Base-by-base conservation (phyloP, 441 rosid genomes). In the Macaranga tanarius region DNA sequence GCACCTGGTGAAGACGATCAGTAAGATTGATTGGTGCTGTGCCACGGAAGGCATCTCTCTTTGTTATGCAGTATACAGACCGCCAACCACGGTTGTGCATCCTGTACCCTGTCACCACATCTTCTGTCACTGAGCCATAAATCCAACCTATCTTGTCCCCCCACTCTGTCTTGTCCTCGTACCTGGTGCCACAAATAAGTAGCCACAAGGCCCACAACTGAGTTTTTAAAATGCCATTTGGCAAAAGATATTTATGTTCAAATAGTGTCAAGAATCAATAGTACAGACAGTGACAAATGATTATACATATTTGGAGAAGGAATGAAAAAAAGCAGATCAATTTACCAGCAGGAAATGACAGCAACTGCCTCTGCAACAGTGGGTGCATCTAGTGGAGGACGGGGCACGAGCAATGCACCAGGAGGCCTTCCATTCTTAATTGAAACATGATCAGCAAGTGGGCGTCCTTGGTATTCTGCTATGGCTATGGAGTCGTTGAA, bases 1-100 rank as follows among this genome's bases (percentile, higher is more conserved):
- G 91, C 25, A 93, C 97, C 65, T 93, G 97, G 60, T 93, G 98
- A 70, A 93, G 94, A 69, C 97, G 90, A 60, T 93, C 97, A 0
- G 98, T 93, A 44, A 91, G 88, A 71, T 93, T 93, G 77, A 93
- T 93, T 0, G 98, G 98, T 31, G 98, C 98, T 0, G 96, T 81
- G 50, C 98, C 98, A 0, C 92, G 91, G 67, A 93, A 93, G 1
- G 98, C 97, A 6, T 91, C 98, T 4, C 97, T 86, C 74, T 90
- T 89, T 6, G 98, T 93, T 57, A 93, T 79, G 75, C 98, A 93
- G 77, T 93, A 93, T 12, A 93, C 76, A 0, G 97, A 91, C 40
- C 97, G 73, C 98, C 97, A 91, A 19, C 97, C 98, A 0, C 98
- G 90, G 86, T 93, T 93, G 80, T 93, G 98, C 97, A 93, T 91